Base-by-base conservation (phyloP, 2,329 filamentous ascomycete genomes). In the Fusarium bactridioides region DNA sequence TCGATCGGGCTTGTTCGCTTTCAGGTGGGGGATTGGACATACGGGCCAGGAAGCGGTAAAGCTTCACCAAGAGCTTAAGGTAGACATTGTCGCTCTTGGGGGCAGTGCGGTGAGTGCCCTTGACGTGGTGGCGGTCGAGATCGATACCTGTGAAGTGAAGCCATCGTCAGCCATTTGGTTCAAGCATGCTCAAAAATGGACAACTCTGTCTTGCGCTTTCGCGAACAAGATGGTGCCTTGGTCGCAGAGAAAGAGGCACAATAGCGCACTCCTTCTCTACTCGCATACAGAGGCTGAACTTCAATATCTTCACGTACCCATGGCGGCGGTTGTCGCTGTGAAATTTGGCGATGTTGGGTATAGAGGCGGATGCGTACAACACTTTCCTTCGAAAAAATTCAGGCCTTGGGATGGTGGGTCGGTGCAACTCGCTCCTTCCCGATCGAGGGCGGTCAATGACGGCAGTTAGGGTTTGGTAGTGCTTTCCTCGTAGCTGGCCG, bases 81-180 rank as follows among this genome's bases (percentile, higher is more conserved):
- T 98, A 97, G 82, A 95, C 94, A 90, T 98, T 97, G 89, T 97
- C 93, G 88, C 93, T 97, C 93, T 98, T 98, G 83, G 95, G 94
- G 79, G 94, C 94, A 90, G 93, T 94, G 86, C 94, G 94, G 90
- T 97, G 94, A 77, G 89, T 91, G 83, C 82, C 85, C 83, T 89
- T 89, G 82, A 90, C 88, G 84, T 92, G 90, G 86, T 92, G 90
- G 79, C 86, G 86, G 84, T 91, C 86, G 81, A 92, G 87, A 90
- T 92, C 90, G 85, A 92, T 91, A 90, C 90, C 89, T 91, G 85
- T 84, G 74, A 79, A 78, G 81, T 76, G 77, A 83, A 83, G 80
- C 81, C 82, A 82, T 84, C 82, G 87, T 91, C 88, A 91, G 89
- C 89, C 87, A 86, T 85, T 86, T 82, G 80, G 82, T 85, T 86